Percentiles rank a stretch among this genome's conserved stretches.
Evolutionary conservation across 106 monocot genomes (phyloP).

Genomic region (Dendrobium nobile): DNA sequence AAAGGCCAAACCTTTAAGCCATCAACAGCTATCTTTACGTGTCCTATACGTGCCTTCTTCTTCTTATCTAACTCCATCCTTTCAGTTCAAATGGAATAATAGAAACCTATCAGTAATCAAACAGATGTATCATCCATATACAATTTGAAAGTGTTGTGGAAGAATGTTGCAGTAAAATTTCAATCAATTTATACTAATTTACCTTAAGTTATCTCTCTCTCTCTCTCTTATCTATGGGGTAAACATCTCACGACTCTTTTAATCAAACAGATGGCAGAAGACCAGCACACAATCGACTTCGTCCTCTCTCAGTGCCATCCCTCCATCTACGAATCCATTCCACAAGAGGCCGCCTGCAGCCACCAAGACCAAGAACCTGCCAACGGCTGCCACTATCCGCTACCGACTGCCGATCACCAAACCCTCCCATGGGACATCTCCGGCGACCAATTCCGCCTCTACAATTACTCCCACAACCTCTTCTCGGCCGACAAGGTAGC

Average conservation of each 20-base stretch:
- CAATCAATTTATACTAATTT: too few species aligned
- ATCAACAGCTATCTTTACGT: constrained; percentile 11
- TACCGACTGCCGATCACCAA: background rate
- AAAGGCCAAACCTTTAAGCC: background rate
- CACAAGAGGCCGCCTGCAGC: background rate
- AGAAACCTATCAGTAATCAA: too few species aligned
- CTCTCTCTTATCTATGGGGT: too few species aligned
- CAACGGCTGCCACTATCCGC: background rate
- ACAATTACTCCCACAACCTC: constrained; percentile 29
- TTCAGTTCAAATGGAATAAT: too few species aligned
- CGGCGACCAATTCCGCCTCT: constrained; percentile 25
- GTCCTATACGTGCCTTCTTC: background rate
- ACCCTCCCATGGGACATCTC: constrained; percentile 25
- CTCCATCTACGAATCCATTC: constrained; percentile 4
- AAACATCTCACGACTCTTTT: too few species aligned
- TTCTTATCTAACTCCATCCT: too few species aligned
- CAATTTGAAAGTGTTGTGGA: too few species aligned
- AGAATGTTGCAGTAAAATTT: too few species aligned
- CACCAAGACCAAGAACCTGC: background rate
- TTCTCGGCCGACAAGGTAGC: constrained; percentile 5
- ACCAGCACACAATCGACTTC: constrained; percentile 39
- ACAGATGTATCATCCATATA: too few species aligned
- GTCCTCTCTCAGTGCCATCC: constrained; percentile 48
- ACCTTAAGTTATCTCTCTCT: too few species aligned
- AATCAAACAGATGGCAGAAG: constrained; percentile 42